phyloP scores from a whole-genome alignment of 371 early-diverging fungal species.

The Batrachochytrium dendrobatidis region DNA sequence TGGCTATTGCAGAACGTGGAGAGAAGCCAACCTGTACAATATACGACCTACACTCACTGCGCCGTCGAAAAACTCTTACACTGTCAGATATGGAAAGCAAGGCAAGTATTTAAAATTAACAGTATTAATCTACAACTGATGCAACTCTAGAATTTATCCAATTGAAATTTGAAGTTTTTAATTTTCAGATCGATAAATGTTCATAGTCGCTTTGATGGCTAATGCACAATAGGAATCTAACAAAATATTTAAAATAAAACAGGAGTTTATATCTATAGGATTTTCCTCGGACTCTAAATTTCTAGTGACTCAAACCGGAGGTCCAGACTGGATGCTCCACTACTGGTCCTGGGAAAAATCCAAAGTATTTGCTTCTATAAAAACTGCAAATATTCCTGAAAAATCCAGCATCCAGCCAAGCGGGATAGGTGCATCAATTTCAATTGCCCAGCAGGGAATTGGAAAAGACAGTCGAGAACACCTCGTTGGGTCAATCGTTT shows the following conservation, averaged over 20 bases:
- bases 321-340: conserved; percentile 41
- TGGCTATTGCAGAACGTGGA: conserved; percentile 44
- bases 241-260: background rate
- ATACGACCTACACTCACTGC: conserved; percentile 36
- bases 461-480: conserved; percentile 1
- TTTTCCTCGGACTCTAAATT: conserved; percentile 43
- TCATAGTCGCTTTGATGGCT: no score
- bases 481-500: conserved; percentile 20
- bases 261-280: conserved; percentile 41
- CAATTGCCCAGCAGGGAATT: background rate
- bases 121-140: background rate
- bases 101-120: conserved; percentile 11
- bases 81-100: conserved; percentile 31
- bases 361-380: conserved; percentile 36
- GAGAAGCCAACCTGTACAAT: conserved; percentile 26
- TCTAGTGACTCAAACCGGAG: conserved; percentile 35
- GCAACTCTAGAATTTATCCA: no score
- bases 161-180: no score
- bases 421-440: background rate
- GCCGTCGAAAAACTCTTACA: conserved; percentile 32
- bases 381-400: conserved; percentile 13
- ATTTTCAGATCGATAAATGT: no score
- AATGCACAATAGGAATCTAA: no score
- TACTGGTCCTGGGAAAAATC: conserved; percentile 51
- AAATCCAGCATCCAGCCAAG: background rate